Conservation (phyloP, 352 stramenopile genomes). For the Thraustotheca clavata region DNA sequence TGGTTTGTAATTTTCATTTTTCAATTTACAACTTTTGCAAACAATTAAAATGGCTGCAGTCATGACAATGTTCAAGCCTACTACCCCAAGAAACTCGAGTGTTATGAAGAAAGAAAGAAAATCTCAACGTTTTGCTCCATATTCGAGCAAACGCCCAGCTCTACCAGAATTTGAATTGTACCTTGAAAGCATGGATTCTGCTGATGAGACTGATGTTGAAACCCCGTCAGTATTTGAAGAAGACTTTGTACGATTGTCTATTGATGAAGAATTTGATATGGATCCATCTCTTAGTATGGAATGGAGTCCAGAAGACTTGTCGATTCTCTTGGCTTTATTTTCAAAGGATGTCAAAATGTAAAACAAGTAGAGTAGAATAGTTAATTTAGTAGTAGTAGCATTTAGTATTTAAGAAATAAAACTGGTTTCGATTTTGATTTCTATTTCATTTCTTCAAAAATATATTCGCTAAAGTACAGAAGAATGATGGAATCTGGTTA, state of each 20-base stretch:
- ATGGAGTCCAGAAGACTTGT: slow-evolving; percentile 17
- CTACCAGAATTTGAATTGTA: slow-evolving; percentile 15
- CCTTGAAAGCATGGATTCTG: slow-evolving; percentile 13
- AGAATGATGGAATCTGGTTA: too few relatives aligned
- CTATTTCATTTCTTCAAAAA: too few relatives aligned
- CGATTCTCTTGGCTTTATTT: slow-evolving; percentile 14
- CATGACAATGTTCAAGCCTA: not conserved
- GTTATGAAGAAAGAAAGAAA: slow-evolving; percentile 1
- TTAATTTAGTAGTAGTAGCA: too few relatives aligned
- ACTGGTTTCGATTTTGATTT: too few relatives aligned
- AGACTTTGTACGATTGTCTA: slow-evolving; percentile 16
- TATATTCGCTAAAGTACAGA: too few relatives aligned
- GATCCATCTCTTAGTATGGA: not conserved
- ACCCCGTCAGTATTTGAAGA: slow-evolving; percentile 15
- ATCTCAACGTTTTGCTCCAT: slow-evolving; percentile 6
- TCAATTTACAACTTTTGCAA: not conserved
- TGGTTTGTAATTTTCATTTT: not conserved
- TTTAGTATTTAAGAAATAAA: too few relatives aligned
- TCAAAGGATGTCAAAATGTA: slow-evolving; percentile 2
- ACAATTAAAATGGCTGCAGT: not conserved
- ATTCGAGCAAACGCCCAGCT: slow-evolving; percentile 18
- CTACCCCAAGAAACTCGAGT: not conserved
- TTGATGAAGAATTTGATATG: slow-evolving; percentile 20
- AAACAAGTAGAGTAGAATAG: not conserved
- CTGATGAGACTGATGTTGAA: slow-evolving; percentile 17